Base-by-base conservation (phyloP, 306 rosid genomes). In the Sphenostylis stenocarpa region DNA sequence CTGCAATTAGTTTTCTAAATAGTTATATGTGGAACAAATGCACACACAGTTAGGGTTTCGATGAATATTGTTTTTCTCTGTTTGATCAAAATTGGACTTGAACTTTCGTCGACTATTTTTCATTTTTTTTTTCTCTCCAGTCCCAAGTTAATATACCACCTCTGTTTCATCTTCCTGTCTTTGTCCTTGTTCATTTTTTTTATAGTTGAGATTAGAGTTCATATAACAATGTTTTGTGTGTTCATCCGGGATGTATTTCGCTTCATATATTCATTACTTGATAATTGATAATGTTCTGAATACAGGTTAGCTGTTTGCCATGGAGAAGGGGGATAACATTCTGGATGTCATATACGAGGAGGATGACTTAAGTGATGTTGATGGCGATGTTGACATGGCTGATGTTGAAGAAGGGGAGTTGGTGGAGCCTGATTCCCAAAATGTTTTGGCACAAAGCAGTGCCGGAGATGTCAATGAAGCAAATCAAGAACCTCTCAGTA, bases 391-490 rank as follows among this genome's bases (percentile, higher is more conserved):
- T 72, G 97, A 95, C 24, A 95, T 95, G 98, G 19, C 82, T 10
- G 98, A 92, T 79, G 80, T 90, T 16, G 98, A 94, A 78, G 96
- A 90, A 84, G 97, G 98, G 6, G 98, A 92, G 77, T 58, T 95
- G 36, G 75, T 90, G 73, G 90, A 88, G n/a, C 70, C 57, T 23
- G 62, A 67, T 68, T 73, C 83, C 5, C 69, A 21, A 3, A 67
- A 57, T 51, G 80, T 45, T 69, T 45, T 26, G 66, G 88, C 36
- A 51, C 80, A 71, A 65, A 76, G 75, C 83, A 64, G 57, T 69
- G 74, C 23, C 1, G 74, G 8, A 0, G 48, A 44, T 21, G 79
- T 66, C 55, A 86, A 84, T 82, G 67, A 62, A 33, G 51, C 44
- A 20, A 65, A 65, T 20, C 33, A 77, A 56, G 89, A 88, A 62